Percentiles rank a stretch among this genome's conserved stretches.
phyloP scores from a whole-genome alignment of 2,329 filamentous ascomycete species.

The Coniochaeta ligniaria region DNA sequence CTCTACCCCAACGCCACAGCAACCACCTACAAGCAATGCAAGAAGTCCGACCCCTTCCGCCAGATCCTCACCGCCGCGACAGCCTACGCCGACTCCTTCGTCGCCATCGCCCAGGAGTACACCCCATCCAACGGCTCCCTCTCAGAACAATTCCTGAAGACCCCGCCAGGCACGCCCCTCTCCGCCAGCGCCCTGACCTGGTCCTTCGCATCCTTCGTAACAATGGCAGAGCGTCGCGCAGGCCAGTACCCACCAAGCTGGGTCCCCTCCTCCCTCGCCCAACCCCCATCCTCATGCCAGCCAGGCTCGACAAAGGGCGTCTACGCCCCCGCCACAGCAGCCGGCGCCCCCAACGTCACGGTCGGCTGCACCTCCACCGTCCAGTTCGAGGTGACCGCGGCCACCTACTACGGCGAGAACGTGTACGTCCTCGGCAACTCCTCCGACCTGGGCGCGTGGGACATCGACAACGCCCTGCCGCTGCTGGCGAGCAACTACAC shows the following conservation, averaged over 20 bases:
- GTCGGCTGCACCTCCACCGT: conserved; percentile 25
- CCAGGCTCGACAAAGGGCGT: conserved; percentile 15
- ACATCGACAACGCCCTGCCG: conserved; percentile 27
- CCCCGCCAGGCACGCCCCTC: conserved; percentile 23
- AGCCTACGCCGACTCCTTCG: conserved; percentile 51
- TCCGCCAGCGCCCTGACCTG: conserved; percentile 44
- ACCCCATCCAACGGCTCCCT: conserved; percentile 53
- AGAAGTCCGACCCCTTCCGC: conserved; percentile 23
- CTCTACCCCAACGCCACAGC: conserved; percentile 49
- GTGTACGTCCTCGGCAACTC: conserved; percentile 35
- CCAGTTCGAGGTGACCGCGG: conserved; percentile 36
- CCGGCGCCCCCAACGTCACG: conserved; percentile 25
- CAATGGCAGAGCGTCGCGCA: conserved; percentile 31
- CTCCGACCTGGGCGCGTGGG: conserved; percentile 34
- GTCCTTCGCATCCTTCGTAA: conserved; percentile 44
- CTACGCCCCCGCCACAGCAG: conserved; percentile 26
- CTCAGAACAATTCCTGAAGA: conserved; percentile 44
- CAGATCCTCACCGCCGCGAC: conserved; percentile 48
- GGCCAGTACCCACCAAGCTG: conserved; percentile 23
- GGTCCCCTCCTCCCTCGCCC: conserved; percentile 12
- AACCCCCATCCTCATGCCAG: conserved; percentile 19
- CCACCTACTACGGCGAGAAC: conserved; percentile 39
- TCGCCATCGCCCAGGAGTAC: conserved; percentile 56
- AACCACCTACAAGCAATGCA: conserved; percentile 39
- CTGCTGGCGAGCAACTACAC: conserved; percentile 35